phyloP scores from a whole-genome alignment of 306 rosid genomes.

The Cucurbita maxima region DNA sequence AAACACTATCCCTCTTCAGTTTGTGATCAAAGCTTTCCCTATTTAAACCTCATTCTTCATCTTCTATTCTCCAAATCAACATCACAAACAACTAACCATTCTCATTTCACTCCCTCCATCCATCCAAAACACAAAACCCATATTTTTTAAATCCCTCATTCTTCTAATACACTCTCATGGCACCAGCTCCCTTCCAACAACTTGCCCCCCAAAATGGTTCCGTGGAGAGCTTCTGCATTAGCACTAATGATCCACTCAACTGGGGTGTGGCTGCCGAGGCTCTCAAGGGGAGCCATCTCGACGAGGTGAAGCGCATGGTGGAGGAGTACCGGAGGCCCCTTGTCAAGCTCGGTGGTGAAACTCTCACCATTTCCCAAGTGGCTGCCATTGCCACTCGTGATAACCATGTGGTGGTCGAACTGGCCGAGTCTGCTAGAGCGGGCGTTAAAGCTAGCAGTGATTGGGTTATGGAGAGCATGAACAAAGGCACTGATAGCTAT shows the following conservation, averaged over 20 bases:
- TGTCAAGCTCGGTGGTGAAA: conserved; percentile 50
- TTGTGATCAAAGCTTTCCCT: too few species aligned
- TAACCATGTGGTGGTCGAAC: conserved; percentile 33
- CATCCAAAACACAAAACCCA: too few species aligned
- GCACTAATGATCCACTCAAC: conserved; percentile 30
- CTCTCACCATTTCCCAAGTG: conserved; percentile 60
- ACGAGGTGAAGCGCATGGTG: conserved; percentile 91
- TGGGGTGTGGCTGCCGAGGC: conserved; percentile 59
- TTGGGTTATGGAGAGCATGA: conserved; percentile 79
- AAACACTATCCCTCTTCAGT: too few species aligned
- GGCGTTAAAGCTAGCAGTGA: conserved; percentile 87
- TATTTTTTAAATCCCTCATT: too few species aligned
- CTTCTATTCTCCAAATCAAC: too few species aligned
- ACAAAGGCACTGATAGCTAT: conserved; percentile 57
- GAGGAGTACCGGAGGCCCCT: conserved; percentile 45
- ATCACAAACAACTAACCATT: too few species aligned
- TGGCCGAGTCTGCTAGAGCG: conserved; percentile 41
- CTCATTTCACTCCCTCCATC: too few species aligned
- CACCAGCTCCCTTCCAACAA: too few species aligned
- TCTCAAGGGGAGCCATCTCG: conserved; percentile 50
- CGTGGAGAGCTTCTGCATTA: too few species aligned
- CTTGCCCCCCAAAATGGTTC: too few species aligned
- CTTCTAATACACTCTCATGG: too few species aligned
- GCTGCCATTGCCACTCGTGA: conserved; percentile 50
- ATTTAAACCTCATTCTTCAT: too few species aligned